Percentiles rank a stretch among this genome's conserved stretches.
These are phyloP conservation scores for Hortiboletus rubellus DNA, from an alignment of 1,284 basidiomycete genomes.

Conservation along the genomic window DNA sequence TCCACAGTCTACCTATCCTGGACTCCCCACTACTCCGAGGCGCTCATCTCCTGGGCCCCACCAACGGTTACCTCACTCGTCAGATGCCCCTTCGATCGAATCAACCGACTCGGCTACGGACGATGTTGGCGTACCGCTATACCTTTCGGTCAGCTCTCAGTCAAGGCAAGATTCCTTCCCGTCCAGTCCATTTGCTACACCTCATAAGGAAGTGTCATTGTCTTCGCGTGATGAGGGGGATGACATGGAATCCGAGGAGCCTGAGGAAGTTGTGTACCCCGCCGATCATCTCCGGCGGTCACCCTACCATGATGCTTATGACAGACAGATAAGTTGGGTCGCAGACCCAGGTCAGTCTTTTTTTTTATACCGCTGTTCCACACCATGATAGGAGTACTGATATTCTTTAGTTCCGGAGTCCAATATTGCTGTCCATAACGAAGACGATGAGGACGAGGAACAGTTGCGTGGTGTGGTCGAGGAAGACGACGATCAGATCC, in stretches of 20 bases:
- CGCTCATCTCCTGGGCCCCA: conserved; percentile 34
- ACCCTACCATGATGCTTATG: conserved; percentile 47
- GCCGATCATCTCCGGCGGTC: conserved; percentile 49
- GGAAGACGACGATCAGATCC: conserved; percentile 44
- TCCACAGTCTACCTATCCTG: conserved; percentile 37
- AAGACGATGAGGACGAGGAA: conserved; percentile 50
- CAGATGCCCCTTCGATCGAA: conserved; percentile 50
- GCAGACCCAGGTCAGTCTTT: conserved; percentile 60
- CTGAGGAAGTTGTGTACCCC: conserved; percentile 56
- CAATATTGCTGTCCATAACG: conserved; percentile 61
- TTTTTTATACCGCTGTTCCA: neutral
- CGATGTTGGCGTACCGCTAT: conserved; percentile 44
- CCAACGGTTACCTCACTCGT: conserved; percentile 46
- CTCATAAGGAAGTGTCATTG: conserved; percentile 55
- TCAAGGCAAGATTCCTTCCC: conserved; percentile 60
- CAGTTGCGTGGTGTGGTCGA: conserved; percentile 33
- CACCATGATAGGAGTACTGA: conserved; percentile 11
- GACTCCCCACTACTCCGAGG: conserved; percentile 37
- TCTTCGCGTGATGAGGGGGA: conserved; percentile 56
- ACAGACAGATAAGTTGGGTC: conserved; percentile 75
- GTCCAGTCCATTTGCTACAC: conserved; percentile 71
- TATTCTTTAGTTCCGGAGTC: conserved; percentile 47
- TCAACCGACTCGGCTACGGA: conserved; percentile 46
- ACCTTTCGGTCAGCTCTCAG: conserved; percentile 44
- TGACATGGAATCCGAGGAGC: conserved; percentile 32